phyloP scores from a whole-genome alignment of 2,329 filamentous ascomycete species.

The Cercospora nicotianae region DNA sequence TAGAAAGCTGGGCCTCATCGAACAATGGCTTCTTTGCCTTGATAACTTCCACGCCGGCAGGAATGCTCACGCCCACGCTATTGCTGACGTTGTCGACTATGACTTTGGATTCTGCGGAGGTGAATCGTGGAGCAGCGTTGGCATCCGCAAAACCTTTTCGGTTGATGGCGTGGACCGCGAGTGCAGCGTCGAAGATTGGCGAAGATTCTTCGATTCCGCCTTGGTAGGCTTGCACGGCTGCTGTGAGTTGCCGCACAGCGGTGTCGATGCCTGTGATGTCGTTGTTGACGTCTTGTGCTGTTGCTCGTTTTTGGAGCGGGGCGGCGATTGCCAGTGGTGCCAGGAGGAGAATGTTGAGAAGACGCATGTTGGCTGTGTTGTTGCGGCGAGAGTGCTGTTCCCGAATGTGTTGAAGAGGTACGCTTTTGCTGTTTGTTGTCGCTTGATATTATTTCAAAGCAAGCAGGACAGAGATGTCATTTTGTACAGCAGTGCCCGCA shows the following conservation, averaged over 20 bases:
- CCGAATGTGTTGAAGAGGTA: background rate
- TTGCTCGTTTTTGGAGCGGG: slow-evolving; percentile 18
- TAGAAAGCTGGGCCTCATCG: slow-evolving; percentile 28
- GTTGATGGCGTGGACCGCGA: slow-evolving; percentile 31
- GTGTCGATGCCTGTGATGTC: slow-evolving; percentile 32
- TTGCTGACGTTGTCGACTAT: slow-evolving; percentile 31
- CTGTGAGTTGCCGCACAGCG: slow-evolving; percentile 28
- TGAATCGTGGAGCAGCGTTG: slow-evolving; percentile 24
- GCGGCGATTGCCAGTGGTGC: slow-evolving; percentile 25
- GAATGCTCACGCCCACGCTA: slow-evolving; percentile 31
- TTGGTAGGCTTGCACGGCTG: slow-evolving; percentile 27
- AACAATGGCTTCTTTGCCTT: slow-evolving; percentile 32
- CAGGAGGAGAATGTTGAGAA: slow-evolving; percentile 22
- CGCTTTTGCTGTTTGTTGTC: background rate
- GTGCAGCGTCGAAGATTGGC: slow-evolving; percentile 27
- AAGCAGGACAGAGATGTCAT: background rate
- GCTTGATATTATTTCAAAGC: background rate
- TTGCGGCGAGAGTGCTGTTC: background rate
- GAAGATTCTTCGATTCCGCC: slow-evolving; percentile 27
- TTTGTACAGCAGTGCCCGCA: slow-evolving; percentile 3
- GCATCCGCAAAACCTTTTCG: slow-evolving; percentile 30
- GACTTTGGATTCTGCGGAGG: slow-evolving; percentile 27
- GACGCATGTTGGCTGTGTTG: slow-evolving; percentile 16
- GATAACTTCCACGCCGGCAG: slow-evolving; percentile 22
- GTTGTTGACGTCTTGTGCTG: slow-evolving; percentile 28